Evolutionary conservation across 164 flowering plant species (phyloP).

Genomic region (Kalanchoe fedtschenkoi): DNA sequence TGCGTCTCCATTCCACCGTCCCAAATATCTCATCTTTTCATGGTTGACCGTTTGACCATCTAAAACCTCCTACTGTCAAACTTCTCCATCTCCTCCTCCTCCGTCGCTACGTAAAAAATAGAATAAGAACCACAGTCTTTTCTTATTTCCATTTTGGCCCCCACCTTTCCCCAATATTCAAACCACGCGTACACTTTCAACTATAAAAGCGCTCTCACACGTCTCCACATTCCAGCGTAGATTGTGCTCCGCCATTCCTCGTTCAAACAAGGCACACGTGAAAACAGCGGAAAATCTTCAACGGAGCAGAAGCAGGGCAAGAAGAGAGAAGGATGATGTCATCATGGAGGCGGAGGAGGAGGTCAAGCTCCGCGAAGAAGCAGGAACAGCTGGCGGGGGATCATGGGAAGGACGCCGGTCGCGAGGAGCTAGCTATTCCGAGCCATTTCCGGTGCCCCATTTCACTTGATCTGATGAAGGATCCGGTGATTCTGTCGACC

Average conservation of each 20-base stretch:
- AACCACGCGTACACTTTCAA: slow-evolving; percentile 4
- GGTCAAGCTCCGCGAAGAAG: slow-evolving; percentile 15
- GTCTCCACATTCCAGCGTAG: too few species aligned
- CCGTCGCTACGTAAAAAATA: too few species aligned
- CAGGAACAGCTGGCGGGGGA: slow-evolving; percentile 14
- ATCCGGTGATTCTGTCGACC: slow-evolving; percentile 70
- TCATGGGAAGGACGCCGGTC: background rate
- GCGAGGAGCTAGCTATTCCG: slow-evolving; percentile 39
- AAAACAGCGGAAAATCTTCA: background rate
- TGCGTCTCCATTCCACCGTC: slow-evolving; percentile 3
- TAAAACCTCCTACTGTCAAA: background rate
- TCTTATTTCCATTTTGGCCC: slow-evolving; percentile 1
- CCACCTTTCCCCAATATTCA: slow-evolving; percentile 13
- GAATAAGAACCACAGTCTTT: too few species aligned
- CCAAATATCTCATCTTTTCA: background rate
- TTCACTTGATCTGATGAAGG: slow-evolving; percentile 79
- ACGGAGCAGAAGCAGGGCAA: background rate
- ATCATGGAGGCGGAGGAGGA: slow-evolving; percentile 26
- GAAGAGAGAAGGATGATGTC: slow-evolving; percentile 26
- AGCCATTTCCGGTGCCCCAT: slow-evolving; percentile 69
- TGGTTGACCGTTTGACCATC: background rate
- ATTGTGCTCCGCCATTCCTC: background rate
- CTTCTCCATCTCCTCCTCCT: too few species aligned
- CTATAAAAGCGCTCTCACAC: background rate
- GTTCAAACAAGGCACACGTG: background rate